Percentiles rank a stretch among this genome's conserved stretches.
Evolutionary conservation across 768 basidiomycete species (phyloP).

Genomic region (Trametes punicea): DNA sequence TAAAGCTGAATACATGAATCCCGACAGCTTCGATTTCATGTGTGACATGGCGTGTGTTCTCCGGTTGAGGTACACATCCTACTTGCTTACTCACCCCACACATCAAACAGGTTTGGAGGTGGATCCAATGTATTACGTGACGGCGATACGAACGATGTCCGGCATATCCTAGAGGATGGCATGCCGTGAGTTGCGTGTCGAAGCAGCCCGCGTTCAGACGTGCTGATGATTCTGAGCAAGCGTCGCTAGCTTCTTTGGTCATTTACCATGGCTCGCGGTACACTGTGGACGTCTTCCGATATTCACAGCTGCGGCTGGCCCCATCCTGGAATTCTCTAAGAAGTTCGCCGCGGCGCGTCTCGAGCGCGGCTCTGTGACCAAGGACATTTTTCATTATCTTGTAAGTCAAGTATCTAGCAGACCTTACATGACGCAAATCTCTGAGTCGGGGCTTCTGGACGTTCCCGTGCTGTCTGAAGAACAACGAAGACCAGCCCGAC

Average conservation of each 20-base stretch:
- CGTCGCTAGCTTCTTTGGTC: background rate
- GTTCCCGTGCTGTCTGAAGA: too few relatives aligned
- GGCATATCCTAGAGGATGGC: background rate
- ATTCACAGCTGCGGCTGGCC: background rate
- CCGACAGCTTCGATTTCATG: constrained; percentile 41
- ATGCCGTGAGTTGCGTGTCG: background rate
- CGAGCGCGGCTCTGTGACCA: constrained; percentile 34
- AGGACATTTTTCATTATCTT: constrained; percentile 43
- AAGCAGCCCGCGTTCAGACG: background rate
- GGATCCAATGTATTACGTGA: constrained; percentile 37
- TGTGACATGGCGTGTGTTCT: constrained; percentile 36
- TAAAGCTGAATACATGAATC: background rate
- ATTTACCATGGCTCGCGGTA: background rate
- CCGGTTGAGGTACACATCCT: background rate
- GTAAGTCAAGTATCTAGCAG: constrained; percentile 23
- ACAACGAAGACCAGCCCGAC: constrained; percentile 39
- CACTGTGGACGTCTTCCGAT: constrained; percentile 8
- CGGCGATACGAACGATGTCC: constrained; percentile 27
- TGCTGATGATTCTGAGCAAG: background rate
- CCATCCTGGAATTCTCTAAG: background rate
- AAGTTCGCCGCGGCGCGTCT: background rate
- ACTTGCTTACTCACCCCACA: background rate
- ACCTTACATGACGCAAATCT: too few relatives aligned
- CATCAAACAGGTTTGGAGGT: constrained; percentile 34
- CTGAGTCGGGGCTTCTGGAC: background rate